Evolutionary conservation across 1,139 yeast genomes (phyloP).

Genomic region (Meyerozyma carpophila): DNA sequence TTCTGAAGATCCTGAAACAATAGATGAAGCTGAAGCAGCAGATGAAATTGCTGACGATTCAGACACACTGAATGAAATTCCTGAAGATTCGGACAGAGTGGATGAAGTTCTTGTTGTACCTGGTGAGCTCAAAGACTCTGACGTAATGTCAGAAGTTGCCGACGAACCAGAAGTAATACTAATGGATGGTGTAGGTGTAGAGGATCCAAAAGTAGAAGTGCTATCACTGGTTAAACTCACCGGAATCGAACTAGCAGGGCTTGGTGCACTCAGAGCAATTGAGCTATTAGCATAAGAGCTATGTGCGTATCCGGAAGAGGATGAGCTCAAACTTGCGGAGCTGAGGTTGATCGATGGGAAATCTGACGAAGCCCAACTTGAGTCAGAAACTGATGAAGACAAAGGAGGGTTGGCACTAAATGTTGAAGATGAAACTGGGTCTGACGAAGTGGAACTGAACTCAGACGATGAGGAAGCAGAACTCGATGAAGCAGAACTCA

Average conservation of each 20-base stretch:
- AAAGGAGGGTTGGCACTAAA: background rate
- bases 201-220: too few species aligned
- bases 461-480: background rate
- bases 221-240: background rate
- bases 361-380: background rate
- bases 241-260: background rate
- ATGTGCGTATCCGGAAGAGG: background rate
- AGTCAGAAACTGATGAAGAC: background rate
- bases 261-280: background rate
- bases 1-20: too few species aligned
- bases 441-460: background rate
- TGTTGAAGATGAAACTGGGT: background rate
- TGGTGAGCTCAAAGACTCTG: too few species aligned
- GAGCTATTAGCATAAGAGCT: background rate
- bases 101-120: too few species aligned
- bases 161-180: too few species aligned
- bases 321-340: background rate
- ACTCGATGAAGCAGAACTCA: conserved; percentile 1
- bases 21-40: too few species aligned
- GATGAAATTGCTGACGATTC: too few species aligned
- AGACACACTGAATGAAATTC: too few species aligned
- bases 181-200: too few species aligned
- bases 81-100: too few species aligned
- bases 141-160: too few species aligned
- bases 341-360: background rate